phyloP scores from a whole-genome alignment of 2,329 filamentous ascomycete species.

The Chaetomiaceae sp. region DNA sequence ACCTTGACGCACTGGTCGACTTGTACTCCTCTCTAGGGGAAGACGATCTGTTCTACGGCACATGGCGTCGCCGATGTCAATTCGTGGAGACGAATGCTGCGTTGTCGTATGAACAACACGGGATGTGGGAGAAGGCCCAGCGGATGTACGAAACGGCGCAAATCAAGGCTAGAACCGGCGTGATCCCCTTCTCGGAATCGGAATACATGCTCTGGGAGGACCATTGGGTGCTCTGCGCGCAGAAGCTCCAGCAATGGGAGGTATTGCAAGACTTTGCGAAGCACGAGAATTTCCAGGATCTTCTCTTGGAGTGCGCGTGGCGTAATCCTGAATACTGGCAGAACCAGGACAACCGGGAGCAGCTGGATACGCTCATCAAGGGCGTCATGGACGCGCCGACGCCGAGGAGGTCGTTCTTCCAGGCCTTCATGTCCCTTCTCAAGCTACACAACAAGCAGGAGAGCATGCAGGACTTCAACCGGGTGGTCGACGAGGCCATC shows the following conservation, averaged over 20 bases:
- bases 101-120: constrained; percentile 95
- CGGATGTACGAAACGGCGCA: constrained; percentile 94
- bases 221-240: constrained; percentile 95
- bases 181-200: constrained; percentile 90
- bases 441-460: constrained; percentile 92
- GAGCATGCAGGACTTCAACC: constrained; percentile 70
- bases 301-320: constrained; percentile 93
- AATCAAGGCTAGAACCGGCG: constrained; percentile 91
- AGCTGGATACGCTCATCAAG: constrained; percentile 89
- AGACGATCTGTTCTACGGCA: constrained; percentile 95
- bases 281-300: constrained; percentile 96
- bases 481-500: constrained; percentile 92
- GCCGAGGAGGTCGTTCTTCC: constrained; percentile 90
- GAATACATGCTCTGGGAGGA: constrained; percentile 99
- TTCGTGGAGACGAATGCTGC: constrained; percentile 98
- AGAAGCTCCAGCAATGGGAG: constrained; percentile 99
- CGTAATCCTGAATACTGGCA: constrained; percentile 94
- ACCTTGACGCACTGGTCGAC: constrained; percentile 90
- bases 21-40: constrained; percentile 87
- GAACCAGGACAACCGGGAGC: constrained; percentile 75
- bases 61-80: constrained; percentile 89
- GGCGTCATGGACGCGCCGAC: constrained; percentile 97
- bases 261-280: constrained; percentile 96
- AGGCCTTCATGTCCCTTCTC: constrained; percentile 93
- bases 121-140: constrained; percentile 99